A percentile compares a stretch with the other conserved stretches of the same genome.
These are phyloP conservation scores for Castanea crenata DNA, from an alignment of 306 rosid species.

Conservation along the genomic window DNA sequence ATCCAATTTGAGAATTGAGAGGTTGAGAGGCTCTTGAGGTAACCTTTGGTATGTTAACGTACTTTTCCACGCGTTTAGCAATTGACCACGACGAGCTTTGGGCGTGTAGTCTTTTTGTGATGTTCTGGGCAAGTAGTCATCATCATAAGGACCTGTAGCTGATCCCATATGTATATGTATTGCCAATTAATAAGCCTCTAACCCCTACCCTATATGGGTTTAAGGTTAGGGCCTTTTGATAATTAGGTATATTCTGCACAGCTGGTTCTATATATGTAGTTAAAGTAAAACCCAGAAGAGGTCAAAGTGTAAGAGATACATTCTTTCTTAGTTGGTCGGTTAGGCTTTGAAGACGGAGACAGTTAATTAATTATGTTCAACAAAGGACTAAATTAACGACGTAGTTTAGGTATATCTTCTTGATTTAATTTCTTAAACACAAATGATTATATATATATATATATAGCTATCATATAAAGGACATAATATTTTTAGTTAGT, in stretches of 20 bases:
- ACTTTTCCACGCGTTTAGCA: conserved; percentile 13
- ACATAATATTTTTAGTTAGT: not conserved
- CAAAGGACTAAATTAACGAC: not conserved
- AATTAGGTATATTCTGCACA: not conserved
- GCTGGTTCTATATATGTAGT: not conserved
- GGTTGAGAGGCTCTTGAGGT: conserved; percentile 39
- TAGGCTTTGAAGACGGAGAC: conserved; percentile 22
- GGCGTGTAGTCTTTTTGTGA: no score
- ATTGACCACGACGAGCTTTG: no score
- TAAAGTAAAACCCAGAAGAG: not conserved
- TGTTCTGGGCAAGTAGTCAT: not conserved
- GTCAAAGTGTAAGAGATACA: not conserved
- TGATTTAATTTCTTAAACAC: not conserved
- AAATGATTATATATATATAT: not conserved
- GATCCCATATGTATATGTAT: no score
- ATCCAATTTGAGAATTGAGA: conserved; percentile 47
- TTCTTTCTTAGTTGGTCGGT: conserved; percentile 10
- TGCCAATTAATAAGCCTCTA: no score
- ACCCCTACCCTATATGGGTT: not conserved
- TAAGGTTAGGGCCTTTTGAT: conserved; percentile 6
- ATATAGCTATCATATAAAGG: not conserved
- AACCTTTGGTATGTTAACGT: conserved; percentile 25
- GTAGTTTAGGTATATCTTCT: not conserved
- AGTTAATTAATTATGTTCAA: not conserved
- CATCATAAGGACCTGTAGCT: no score